A percentile compares a stretch with the other conserved stretches of the same genome.
Conservation (phyloP, 1,139 yeast genomes). For the Hemisphaericaspora xylanilytica region DNA sequence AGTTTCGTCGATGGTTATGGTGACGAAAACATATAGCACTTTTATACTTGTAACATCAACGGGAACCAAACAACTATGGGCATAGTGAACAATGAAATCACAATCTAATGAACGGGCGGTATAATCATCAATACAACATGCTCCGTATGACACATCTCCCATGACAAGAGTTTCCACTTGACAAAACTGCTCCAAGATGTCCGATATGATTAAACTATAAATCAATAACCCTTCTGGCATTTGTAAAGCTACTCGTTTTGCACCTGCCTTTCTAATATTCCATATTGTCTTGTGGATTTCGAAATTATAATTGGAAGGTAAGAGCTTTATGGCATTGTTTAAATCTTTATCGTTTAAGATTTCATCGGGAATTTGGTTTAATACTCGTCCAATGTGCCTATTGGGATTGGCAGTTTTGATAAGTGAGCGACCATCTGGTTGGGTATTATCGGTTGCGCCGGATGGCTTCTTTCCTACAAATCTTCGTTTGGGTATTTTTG, state of each 20-base stretch:
- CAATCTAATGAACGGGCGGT: slow-evolving; percentile 92
- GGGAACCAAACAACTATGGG: slow-evolving; percentile 96
- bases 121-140: slow-evolving; percentile 96
- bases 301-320: slow-evolving; percentile 91
- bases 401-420: slow-evolving; percentile 17
- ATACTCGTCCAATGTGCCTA: slow-evolving; percentile 50
- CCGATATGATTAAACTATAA: slow-evolving; percentile 82
- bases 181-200: slow-evolving; percentile 89
- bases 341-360: slow-evolving; percentile 76
- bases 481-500: slow-evolving; percentile 24
- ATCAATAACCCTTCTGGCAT: slow-evolving; percentile 96
- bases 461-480: slow-evolving; percentile 33
- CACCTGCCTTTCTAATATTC: slow-evolving; percentile 74
- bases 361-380: slow-evolving; percentile 90
- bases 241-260: slow-evolving; percentile 82
- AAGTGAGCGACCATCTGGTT: slow-evolving; percentile 16
- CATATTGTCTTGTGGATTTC: slow-evolving; percentile 95
- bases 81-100: slow-evolving; percentile 93
- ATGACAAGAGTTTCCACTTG: slow-evolving; percentile 83
- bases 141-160: slow-evolving; percentile 99
- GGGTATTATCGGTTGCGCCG: slow-evolving; percentile 1
- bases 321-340: slow-evolving; percentile 71
- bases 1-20: slow-evolving; percentile 80
- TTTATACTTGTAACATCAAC: slow-evolving; percentile 87
- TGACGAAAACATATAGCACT: slow-evolving; percentile 92